A percentile compares a stretch with the other conserved stretches of the same genome.
Conservation (phyloP, 345 rosid genomes). For the Stellera chamaejasme region DNA sequence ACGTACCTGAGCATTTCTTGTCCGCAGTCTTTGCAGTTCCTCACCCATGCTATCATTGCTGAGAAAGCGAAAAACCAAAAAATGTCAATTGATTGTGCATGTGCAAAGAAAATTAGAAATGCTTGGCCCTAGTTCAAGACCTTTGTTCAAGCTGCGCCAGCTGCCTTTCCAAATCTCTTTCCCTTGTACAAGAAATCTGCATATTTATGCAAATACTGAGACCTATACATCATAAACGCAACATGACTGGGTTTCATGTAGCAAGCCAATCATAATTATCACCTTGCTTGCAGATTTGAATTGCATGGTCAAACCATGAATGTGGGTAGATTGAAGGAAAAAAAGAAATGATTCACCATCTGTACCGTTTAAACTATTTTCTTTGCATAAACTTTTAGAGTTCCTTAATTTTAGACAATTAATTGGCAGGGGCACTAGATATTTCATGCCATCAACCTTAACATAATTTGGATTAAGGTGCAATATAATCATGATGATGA, state of each 20-base stretch:
- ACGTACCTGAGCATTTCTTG: constrained; percentile 40
- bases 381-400: no score
- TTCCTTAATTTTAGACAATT: no score
- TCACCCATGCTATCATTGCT: constrained; percentile 41
- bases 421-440: no score
- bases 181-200: constrained; percentile 34
- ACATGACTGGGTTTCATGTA: neutral
- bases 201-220: neutral
- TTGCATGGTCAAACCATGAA: neutral
- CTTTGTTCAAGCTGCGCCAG: constrained; percentile 38
- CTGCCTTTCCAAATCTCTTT: constrained; percentile 43
- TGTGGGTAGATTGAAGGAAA: neutral
- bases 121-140: constrained; percentile 17
- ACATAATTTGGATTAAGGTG: no score
- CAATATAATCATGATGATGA: no score
- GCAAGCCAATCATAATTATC: neutral
- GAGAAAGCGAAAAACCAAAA: constrained; percentile 11
- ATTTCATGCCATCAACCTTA: no score
- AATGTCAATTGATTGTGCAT: neutral
- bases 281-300: no score
- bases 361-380: neutral
- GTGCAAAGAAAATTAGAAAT: neutral
- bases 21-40: constrained; percentile 42
- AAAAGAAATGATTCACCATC: no score
- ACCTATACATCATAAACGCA: no score